Conservation (phyloP, 2,329 filamentous ascomycete genomes). For the Cytospora mali region DNA sequence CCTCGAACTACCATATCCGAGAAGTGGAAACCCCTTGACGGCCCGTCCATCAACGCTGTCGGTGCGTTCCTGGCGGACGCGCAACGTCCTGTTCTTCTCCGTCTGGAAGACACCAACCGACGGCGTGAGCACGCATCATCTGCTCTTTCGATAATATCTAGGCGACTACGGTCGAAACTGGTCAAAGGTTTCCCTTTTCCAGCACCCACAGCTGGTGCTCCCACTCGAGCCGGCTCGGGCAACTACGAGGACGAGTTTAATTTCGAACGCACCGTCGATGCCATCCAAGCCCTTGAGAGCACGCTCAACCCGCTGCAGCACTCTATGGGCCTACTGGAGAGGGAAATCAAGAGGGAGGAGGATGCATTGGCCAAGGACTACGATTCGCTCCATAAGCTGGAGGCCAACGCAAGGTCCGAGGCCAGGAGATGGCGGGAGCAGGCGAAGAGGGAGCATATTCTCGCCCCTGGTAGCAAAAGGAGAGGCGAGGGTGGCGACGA, state of each 20-base stretch:
- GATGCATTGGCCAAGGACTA: constrained; percentile 59
- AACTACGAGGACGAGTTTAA: constrained; percentile 63
- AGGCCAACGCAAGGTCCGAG: constrained; percentile 60
- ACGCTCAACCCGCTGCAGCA: constrained; percentile 66
- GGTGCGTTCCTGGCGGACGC: constrained; percentile 58
- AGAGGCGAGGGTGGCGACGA: constrained; percentile 20
- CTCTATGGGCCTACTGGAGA: constrained; percentile 60
- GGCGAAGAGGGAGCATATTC: constrained; percentile 51
- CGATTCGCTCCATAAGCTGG: constrained; percentile 51
- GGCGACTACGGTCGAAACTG: constrained; percentile 60
- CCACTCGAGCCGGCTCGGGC: constrained; percentile 37
- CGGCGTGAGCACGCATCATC: constrained; percentile 56
- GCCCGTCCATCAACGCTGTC: constrained; percentile 58
- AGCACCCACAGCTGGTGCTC: constrained; percentile 42
- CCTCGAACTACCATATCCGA: constrained; percentile 67
- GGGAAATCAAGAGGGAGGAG: constrained; percentile 61
- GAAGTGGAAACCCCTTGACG: constrained; percentile 65
- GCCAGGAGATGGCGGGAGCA: constrained; percentile 53
- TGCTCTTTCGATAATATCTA: constrained; percentile 57
- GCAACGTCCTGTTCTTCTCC: constrained; percentile 63
- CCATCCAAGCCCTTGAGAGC: constrained; percentile 57
- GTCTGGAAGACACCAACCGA: constrained; percentile 51
- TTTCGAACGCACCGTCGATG: constrained; percentile 65
- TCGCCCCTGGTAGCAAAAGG: constrained; percentile 46
- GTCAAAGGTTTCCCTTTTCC: constrained; percentile 68